Base-by-base conservation (phyloP, 2,329 filamentous ascomycete genomes). In the Cladophialophora immunda region DNA sequence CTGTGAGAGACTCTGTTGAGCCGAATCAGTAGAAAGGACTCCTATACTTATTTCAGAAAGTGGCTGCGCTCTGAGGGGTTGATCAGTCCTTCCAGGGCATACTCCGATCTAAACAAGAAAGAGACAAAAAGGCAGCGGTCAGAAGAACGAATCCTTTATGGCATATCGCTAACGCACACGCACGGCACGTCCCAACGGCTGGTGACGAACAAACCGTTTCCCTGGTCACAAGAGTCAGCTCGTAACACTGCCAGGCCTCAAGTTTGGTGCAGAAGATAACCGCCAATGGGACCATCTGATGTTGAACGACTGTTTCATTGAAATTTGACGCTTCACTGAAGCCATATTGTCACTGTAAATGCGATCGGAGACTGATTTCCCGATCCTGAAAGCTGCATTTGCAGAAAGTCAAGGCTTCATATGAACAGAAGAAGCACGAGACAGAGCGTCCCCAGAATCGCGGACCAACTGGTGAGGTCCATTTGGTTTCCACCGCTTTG, bases 391-490 rank as follows among this genome's bases (percentile, higher is more conserved):
- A 27, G 36, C 19, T 29, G 38, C 57, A 17, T 13, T 34, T 54
- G n/a, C 29, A 25, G 13, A 61, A 34, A 25, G 19, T 19, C 41
- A 19, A 29, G 27, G 45, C 45, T 32, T 62, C 52, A 70, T 29
- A 70, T 65, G 36, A 70, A 68, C 19, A 70, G 8, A 25, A 68
- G 47, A 4, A 70, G 32, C 11, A 38, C 61, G 2, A 70, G 58
- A 54, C 50, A 64, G 9, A 68, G 38, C 22, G 58, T 55, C 9
- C 65, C 68, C 27, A 66, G 25, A 11, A 70, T 50, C 15, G 56
- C 50, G 15, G 63, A 58, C 65, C 65, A 68, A 32, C 47, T 64
- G 6, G 63, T 22, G 27, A 64, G 34, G 22, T 64, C 56, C n/a
- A 64, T n/a, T 15, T 52, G 56, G 19, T 29, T 53, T n/a, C 45